Percentiles rank a stretch among this genome's conserved stretches.
Evolutionary conservation across 2,329 filamentous ascomycete genomes (phyloP).

Genomic region (Sporothrix phasma): DNA sequence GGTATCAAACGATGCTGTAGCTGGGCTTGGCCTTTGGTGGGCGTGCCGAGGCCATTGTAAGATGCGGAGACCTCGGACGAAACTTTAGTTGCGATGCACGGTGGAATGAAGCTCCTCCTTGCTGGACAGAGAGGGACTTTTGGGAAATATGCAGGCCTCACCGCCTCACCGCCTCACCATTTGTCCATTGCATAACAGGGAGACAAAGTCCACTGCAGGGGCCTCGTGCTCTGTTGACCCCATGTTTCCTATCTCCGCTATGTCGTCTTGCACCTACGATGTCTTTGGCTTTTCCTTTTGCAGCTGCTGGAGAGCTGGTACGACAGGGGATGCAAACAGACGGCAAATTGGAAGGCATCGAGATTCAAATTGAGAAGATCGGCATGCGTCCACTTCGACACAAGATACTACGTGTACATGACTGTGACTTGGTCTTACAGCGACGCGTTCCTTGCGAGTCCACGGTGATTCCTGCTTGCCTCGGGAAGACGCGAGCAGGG

Average conservation of each 20-base stretch:
- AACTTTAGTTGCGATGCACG: not conserved
- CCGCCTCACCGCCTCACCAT: not conserved
- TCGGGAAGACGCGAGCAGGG: conserved; percentile 6
- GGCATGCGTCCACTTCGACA: not conserved
- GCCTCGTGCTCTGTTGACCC: not conserved
- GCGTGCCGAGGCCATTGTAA: no score
- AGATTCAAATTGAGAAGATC: not conserved
- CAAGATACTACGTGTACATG: no score
- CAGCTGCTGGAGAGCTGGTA: not conserved
- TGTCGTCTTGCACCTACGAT: not conserved
- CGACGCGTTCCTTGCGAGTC: not conserved
- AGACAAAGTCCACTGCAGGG: not conserved
- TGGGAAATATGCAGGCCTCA: not conserved
- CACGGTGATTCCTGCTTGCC: not conserved
- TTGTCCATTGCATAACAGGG: not conserved
- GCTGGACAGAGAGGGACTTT: not conserved
- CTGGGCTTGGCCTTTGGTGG: no score
- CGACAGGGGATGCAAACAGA: not conserved
- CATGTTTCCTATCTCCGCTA: not conserved
- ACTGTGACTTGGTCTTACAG: no score
- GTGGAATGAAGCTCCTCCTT: not conserved
- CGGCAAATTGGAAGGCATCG: not conserved
- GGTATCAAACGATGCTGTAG: not conserved
- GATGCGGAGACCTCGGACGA: not conserved
- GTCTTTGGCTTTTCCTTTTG: not conserved